Evolutionary conservation across 768 basidiomycete genomes (phyloP).

Genomic region (Trametes punicea): DNA sequence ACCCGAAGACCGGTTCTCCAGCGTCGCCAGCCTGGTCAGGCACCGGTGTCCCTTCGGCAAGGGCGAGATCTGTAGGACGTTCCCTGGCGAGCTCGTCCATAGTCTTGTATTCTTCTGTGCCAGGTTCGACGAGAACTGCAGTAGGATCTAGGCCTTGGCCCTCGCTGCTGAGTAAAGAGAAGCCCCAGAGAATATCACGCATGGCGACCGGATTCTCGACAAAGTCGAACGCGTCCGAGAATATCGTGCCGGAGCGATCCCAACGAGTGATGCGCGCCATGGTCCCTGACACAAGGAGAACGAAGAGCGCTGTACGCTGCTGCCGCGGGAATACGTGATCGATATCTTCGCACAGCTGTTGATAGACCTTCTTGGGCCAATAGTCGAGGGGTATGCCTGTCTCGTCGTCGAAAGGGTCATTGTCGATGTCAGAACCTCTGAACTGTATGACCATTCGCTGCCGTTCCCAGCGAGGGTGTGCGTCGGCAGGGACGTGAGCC

Average conservation of each 20-base stretch:
- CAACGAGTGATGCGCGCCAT: conserved; percentile 2
- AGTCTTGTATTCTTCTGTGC: not conserved
- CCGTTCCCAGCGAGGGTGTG: conserved; percentile 5
- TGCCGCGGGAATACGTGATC: not conserved
- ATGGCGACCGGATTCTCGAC: not conserved
- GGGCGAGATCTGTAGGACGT: not conserved
- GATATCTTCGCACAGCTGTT: not conserved
- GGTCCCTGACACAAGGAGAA: not conserved
- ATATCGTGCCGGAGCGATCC: conserved; percentile 7
- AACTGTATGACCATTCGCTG: conserved; percentile 7
- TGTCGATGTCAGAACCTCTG: not conserved
- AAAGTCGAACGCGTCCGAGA: not conserved
- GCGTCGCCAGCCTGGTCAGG: not conserved
- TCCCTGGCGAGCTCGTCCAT: not conserved
- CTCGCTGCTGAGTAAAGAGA: not conserved
- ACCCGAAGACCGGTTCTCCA: not conserved
- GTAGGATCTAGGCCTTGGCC: not conserved
- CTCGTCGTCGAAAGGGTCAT: conserved; percentile 3
- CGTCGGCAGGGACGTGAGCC: not conserved
- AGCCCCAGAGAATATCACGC: not conserved
- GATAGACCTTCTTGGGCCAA: not conserved
- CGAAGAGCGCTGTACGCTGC: conserved; percentile 1
- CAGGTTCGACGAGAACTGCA: not conserved
- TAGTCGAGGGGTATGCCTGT: too few species aligned
- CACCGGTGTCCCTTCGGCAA: not conserved